phyloP scores from a whole-genome alignment of 2,329 filamentous ascomycete species.

The Aureobasidium sp. region DNA sequence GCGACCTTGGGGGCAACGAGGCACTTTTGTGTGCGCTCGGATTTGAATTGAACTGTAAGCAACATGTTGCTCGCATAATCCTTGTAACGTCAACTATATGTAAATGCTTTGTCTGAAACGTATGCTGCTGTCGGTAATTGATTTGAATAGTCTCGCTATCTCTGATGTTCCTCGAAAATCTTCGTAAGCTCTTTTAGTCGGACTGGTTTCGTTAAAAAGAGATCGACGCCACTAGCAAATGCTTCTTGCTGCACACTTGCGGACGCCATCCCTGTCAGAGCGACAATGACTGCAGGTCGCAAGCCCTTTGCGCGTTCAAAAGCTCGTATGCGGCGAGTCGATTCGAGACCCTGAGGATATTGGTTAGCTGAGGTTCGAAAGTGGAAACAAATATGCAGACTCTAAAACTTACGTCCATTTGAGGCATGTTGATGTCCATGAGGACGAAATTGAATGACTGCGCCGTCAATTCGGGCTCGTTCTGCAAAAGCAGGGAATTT shows the following conservation, averaged over 20 bases:
- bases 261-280: constrained; percentile 27
- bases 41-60: too few species aligned
- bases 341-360: not conserved
- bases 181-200: constrained; percentile 33
- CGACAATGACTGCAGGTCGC: constrained; percentile 23
- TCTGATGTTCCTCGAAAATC: constrained; percentile 30
- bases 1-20: too few species aligned
- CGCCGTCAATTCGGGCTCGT: not conserved
- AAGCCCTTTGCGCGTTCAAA: constrained; percentile 12
- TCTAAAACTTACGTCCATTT: constrained; percentile 10
- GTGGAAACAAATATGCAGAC: not conserved
- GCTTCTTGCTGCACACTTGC: constrained; percentile 26
- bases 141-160: not conserved
- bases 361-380: not conserved
- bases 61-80: not conserved
- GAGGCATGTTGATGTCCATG: constrained; percentile 31
- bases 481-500: not conserved
- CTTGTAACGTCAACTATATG: not conserved
- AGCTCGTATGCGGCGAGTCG: constrained; percentile 7
- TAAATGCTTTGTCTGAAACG: not conserved
- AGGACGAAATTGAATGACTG: constrained; percentile 35
- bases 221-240: constrained; percentile 25
- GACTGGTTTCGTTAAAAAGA: constrained; percentile 28
- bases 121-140: not conserved
- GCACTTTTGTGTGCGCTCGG: too few species aligned